phyloP scores from a whole-genome alignment of 495 filamentous ascomycete species.

The Hypoxylon trugodes region DNA sequence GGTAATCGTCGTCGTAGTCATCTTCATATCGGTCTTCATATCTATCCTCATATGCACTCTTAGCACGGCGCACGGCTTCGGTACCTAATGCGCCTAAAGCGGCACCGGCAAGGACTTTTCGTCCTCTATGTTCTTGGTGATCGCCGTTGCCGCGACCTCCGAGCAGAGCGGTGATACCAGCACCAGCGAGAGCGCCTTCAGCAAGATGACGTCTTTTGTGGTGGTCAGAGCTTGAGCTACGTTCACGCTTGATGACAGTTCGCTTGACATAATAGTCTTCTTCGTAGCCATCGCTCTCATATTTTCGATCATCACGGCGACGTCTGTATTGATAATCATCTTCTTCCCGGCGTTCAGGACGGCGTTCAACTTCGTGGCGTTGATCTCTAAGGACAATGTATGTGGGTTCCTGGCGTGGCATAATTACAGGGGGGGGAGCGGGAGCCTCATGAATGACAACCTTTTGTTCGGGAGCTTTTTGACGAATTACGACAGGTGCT shows the following conservation, averaged over 20 bases:
- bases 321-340: conserved; percentile 71
- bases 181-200: conserved; percentile 83
- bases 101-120: conserved; percentile 80
- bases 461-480: conserved; percentile 66
- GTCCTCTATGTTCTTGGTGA: conserved; percentile 66
- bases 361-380: conserved; percentile 54
- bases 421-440: conserved; percentile 68
- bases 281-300: conserved; percentile 63
- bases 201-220: conserved; percentile 84
- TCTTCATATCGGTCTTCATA: conserved; percentile 57
- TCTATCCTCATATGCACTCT: conserved; percentile 74
- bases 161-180: conserved; percentile 77
- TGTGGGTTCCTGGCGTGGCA: conserved; percentile 69
- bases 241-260: conserved; percentile 56
- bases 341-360: conserved; percentile 56
- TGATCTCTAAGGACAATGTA: conserved; percentile 74
- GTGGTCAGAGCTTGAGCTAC: conserved; percentile 63
- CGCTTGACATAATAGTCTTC: conserved; percentile 56
- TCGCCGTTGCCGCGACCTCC: conserved; percentile 72
- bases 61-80: conserved; percentile 76
- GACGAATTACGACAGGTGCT: conserved; percentile 73
- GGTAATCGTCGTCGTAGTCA: conserved; percentile 48
- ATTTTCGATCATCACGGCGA: conserved; percentile 50
- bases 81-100: conserved; percentile 84
- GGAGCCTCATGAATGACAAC: conserved; percentile 79